These are phyloP conservation scores for Ceratocystis huliohia DNA, from an alignment of 2,329 filamentous ascomycete genomes.

Conservation along the genomic window DNA sequence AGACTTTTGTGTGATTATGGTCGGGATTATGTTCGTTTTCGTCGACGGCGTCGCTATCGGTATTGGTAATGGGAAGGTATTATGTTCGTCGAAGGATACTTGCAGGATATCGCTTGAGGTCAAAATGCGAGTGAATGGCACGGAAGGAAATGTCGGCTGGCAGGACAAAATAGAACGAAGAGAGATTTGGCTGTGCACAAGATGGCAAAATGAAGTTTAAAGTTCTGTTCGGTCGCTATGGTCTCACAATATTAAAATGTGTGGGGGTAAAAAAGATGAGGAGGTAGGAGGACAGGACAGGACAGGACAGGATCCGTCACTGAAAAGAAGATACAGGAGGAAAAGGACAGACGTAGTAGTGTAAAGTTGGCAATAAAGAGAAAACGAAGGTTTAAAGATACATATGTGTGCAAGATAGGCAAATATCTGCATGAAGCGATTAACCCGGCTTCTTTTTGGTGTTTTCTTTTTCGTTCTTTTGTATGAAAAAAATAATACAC, in stretches of 20 bases:
- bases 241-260: slow-evolving; percentile 2
- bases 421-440: neutral
- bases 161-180: neutral
- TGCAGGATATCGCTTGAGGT: neutral
- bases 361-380: neutral
- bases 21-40: neutral
- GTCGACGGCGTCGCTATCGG: neutral
- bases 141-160: neutral
- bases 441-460: neutral
- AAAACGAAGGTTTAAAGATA: neutral
- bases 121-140: neutral
- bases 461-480: neutral
- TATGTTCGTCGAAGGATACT: neutral
- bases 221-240: slow-evolving; percentile 1
- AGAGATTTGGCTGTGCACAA: neutral
- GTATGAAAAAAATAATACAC: neutral
- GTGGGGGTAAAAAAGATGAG: neutral
- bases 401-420: neutral
- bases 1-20: neutral
- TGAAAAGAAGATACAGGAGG: neutral
- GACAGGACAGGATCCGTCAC: neutral
- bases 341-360: neutral
- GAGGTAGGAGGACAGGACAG: neutral
- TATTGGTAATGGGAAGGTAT: neutral
- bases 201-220: neutral